Evolutionary conservation across 495 filamentous ascomycete species (phyloP), one percentile per base, ranked within the genome.

Genomic region (Penicillium bialowiezense): DNA sequence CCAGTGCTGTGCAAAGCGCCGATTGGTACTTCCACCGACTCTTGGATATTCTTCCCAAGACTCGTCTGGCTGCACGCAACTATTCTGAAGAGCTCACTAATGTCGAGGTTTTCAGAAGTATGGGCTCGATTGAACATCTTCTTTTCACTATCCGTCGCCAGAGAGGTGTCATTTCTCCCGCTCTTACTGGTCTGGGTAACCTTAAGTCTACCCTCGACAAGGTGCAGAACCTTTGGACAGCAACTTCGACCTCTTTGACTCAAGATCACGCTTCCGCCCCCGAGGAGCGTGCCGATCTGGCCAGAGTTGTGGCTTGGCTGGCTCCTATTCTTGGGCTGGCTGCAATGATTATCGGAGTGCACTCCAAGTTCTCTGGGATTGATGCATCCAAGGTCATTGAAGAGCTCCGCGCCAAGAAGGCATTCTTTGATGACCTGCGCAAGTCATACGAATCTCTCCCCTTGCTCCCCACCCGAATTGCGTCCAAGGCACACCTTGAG

Each of bases 71-170:
- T 15, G 67, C 77, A 9, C 74, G 78, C 14, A 84, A 86, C 28
- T 90, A 91, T 64, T 91, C 87, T 0, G 86, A 87, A 14, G 95
- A 97, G 52, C 69, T 99, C 15, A 95, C 82, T 52, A 73, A 77
- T 41, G 82, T 85, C 9, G 89, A 96, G 48, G 77, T 93, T 13
- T 74, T 78, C 23, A 78, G 90, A 52, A 90, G 90, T 63, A 74
- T 86, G 10, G 89, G 89, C 0, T 89, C 85, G 41, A 66, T 96
- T 29, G 93, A 99, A 61, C 86, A 91, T 40, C 70, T 97, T 18
- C 62, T 97, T 28, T 74, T 85, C 48, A 65, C 85, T 13, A 62
- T 81, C 33, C 68, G 95, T 31, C 74, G 75, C 19, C 91, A 97
- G 66, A 81, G 89, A 55, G 64, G 61, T 36, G 51, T 65, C 8